Conservation (phyloP, 352 stramenopile species). For the Phytophthora fragariae region DNA sequence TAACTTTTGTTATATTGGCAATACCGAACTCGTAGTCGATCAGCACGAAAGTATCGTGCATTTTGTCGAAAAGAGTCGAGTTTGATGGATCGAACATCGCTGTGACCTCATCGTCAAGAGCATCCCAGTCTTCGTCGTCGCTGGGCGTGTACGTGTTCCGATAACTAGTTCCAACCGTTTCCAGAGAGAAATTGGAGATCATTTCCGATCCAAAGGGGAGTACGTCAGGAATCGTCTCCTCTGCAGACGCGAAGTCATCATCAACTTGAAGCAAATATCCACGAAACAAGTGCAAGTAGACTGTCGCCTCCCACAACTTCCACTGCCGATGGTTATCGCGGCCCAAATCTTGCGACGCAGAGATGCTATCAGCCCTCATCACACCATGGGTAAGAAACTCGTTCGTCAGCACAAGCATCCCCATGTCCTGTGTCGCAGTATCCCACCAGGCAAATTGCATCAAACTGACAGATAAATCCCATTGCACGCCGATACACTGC, state of each 20-base stretch:
- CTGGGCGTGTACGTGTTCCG: conserved; percentile 35
- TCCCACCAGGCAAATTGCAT: conserved; percentile 80
- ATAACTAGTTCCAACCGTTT: conserved; percentile 72
- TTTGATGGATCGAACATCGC: conserved; percentile 42
- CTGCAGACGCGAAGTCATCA: conserved; percentile 13
- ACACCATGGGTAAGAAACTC: conserved; percentile 70
- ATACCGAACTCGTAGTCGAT: conserved; percentile 60
- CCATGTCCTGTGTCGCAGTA: conserved; percentile 56
- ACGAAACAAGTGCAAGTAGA: conserved; percentile 66
- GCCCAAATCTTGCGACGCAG: neutral
- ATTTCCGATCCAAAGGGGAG: conserved; percentile 47
- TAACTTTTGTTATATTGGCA: conserved; percentile 26
- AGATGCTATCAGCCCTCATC: conserved; percentile 10
- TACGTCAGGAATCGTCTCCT: conserved; percentile 14
- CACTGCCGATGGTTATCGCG: conserved; percentile 28
- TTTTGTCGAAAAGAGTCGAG: conserved; percentile 39
- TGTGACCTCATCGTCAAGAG: conserved; percentile 37
- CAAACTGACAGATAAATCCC: conserved; percentile 66
- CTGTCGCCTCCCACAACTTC: conserved; percentile 62
- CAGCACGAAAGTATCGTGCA: conserved; percentile 59
- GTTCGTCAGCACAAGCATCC: conserved; percentile 55
- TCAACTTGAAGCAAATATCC: conserved; percentile 59
- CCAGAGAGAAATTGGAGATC: conserved; percentile 65
- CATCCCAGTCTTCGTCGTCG: conserved; percentile 25
- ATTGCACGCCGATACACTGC: conserved; percentile 63